Conservation (phyloP, 352 stramenopile species). For the Blastocystis hominis region DNA sequence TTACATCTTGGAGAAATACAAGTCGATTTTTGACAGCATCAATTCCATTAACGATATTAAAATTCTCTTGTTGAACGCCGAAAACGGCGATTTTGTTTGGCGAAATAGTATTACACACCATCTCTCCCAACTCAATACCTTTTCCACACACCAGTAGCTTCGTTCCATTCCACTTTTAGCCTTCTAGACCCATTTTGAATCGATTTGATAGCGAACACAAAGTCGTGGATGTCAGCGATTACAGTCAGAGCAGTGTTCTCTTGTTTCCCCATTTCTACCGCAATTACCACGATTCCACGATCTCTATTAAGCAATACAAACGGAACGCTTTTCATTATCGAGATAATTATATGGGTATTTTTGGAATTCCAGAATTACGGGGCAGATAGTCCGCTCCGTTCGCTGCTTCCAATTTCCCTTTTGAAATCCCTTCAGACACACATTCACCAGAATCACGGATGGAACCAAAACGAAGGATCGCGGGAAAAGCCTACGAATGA, state of each 20-base stretch:
- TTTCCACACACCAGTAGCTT: neutral
- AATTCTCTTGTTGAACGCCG: neutral
- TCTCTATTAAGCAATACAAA: neutral
- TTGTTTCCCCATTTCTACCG: slow-evolving; percentile 7
- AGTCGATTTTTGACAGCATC: neutral
- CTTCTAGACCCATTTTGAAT: neutral
- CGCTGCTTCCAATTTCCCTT: neutral
- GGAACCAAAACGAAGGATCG: neutral
- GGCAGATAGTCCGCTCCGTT: slow-evolving; percentile 10
- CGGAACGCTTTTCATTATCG: neutral
- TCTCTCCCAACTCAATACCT: neutral
- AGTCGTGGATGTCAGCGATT: neutral
- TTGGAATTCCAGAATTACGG: neutral
- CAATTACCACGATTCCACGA: neutral
- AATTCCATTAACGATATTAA: neutral
- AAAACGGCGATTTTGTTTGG: neutral
- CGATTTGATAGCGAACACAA: neutral
- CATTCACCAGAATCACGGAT: neutral
- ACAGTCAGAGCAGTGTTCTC: neutral
- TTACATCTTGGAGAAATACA: slow-evolving; percentile 21
- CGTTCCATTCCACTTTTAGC: neutral
- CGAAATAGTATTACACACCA: neutral
- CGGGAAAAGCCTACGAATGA: neutral
- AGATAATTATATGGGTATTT: neutral
- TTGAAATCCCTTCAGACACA: neutral